A percentile compares a stretch with the other conserved stretches of the same genome.
phyloP scores from a whole-genome alignment of 371 early-diverging fungal genomes.

The Mucor ambiguus region DNA sequence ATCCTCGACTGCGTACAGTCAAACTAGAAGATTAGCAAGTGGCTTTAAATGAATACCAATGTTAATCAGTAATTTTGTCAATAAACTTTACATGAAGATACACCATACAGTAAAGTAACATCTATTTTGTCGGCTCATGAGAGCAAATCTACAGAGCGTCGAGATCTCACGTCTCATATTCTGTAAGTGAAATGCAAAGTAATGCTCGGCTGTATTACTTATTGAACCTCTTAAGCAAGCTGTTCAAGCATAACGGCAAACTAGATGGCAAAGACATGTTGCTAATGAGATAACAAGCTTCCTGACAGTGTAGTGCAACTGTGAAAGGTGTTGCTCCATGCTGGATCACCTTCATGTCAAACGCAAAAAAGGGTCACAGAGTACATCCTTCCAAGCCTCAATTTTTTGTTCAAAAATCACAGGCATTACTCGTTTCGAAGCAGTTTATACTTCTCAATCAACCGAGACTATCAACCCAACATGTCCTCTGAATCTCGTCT shows the following conservation, averaged over 20 bases:
- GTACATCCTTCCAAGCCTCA: conserved; percentile 16
- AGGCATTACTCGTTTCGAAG: neutral
- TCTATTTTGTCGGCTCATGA: no score
- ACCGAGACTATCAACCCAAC: neutral
- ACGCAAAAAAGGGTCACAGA: conserved; percentile 10
- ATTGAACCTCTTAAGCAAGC: neutral
- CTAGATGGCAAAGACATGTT: neutral
- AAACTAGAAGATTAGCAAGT: neutral
- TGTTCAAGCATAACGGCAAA: neutral
- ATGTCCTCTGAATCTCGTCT: conserved; percentile 49
- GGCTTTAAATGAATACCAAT: neutral
- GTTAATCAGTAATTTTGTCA: neutral
- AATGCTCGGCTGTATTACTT: neutral
- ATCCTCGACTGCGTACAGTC: neutral
- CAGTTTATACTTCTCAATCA: neutral
- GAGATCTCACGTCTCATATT: no score
- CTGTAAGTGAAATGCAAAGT: no score
- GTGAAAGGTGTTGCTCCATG: neutral
- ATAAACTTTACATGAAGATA: neutral
- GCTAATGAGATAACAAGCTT: neutral
- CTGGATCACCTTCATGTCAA: neutral
- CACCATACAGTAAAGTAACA: neutral
- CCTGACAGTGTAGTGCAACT: neutral
- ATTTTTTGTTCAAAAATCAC: neutral
- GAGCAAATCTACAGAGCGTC: no score